Evolutionary conservation across 768 basidiomycete genomes (phyloP).

Genomic region (Lentinula lateritia): DNA sequence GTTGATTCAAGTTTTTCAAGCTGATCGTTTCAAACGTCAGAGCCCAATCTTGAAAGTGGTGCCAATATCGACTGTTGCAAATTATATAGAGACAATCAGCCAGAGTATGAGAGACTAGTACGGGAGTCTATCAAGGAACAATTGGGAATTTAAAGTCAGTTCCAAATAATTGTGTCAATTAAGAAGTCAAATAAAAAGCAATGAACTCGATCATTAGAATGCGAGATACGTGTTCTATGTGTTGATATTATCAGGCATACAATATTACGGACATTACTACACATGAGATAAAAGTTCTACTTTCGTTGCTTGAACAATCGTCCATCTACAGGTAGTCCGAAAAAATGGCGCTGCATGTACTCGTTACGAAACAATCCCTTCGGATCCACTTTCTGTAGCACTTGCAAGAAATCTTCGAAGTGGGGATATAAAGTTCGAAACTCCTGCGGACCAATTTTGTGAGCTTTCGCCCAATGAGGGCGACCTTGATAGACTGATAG

Average conservation of each 20-base stretch:
- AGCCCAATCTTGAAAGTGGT: conserved; percentile 96
- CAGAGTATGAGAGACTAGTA: conserved; percentile 86
- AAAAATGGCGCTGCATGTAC: conserved; percentile 84
- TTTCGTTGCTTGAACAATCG: conserved; percentile 31
- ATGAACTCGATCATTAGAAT: neutral
- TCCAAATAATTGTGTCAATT: neutral
- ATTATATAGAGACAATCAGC: conserved; percentile 83
- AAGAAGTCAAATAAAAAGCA: neutral
- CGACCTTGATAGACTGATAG: conserved; percentile 66
- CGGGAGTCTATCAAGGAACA: conserved; percentile 80
- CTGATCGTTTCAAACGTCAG: conserved; percentile 26
- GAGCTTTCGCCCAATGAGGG: conserved; percentile 97
- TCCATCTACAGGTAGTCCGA: conserved; percentile 47
- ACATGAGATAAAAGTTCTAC: neutral
- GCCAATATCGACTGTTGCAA: conserved; percentile 98
- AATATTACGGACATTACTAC: neutral
- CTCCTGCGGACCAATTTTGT: conserved; percentile 57
- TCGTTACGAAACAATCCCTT: conserved; percentile 78
- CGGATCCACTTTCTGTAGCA: conserved; percentile 70
- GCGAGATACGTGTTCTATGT: neutral
- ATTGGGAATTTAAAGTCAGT: conserved; percentile 55
- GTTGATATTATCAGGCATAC: too few species aligned
- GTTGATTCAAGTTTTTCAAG: too few species aligned
- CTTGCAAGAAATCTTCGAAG: conserved; percentile 69
- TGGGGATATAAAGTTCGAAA: conserved; percentile 71